phyloP scores from a whole-genome alignment of 768 basidiomycete species.

The Mrakia hoshinonis region DNA sequence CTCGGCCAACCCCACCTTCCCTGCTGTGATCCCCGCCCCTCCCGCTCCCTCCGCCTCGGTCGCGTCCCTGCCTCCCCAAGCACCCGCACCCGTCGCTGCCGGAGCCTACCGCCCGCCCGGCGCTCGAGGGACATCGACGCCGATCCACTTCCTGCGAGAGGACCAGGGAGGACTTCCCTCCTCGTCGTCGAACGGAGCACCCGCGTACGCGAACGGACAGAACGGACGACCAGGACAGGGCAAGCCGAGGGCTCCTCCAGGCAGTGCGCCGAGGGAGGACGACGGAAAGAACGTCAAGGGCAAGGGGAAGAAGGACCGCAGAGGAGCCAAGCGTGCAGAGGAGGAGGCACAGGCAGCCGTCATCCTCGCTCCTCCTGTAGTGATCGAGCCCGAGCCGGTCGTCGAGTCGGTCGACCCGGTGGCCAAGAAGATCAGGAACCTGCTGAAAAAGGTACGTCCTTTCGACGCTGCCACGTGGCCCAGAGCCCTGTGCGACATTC shows the following conservation, averaged over 20 bases:
- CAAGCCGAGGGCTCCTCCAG: slow-evolving; percentile 36
- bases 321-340: slow-evolving; percentile 18
- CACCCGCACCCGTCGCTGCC: slow-evolving; percentile 48
- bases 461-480: no score
- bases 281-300: slow-evolving; percentile 31
- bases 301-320: slow-evolving; percentile 32
- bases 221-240: slow-evolving; percentile 36
- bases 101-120: slow-evolving; percentile 92
- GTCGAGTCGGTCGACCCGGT: slow-evolving; percentile 54
- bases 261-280: slow-evolving; percentile 44
- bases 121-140: slow-evolving; percentile 78
- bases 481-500: no score
- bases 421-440: slow-evolving; percentile 87
- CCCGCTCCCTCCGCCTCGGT: slow-evolving; percentile 55
- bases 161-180: slow-evolving; percentile 69
- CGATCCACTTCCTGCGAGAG: slow-evolving; percentile 79
- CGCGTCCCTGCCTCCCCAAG: slow-evolving; percentile 43
- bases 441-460: slow-evolving; percentile 79
- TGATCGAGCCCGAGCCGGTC: background rate
- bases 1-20: slow-evolving; percentile 61
- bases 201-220: slow-evolving; percentile 34
- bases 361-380: slow-evolving; percentile 11
- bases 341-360: background rate
- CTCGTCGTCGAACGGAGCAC: slow-evolving; percentile 32
- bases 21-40: slow-evolving; percentile 55